Conservation (phyloP, 2,329 filamentous ascomycete species). For the Beauveria medogensis region DNA sequence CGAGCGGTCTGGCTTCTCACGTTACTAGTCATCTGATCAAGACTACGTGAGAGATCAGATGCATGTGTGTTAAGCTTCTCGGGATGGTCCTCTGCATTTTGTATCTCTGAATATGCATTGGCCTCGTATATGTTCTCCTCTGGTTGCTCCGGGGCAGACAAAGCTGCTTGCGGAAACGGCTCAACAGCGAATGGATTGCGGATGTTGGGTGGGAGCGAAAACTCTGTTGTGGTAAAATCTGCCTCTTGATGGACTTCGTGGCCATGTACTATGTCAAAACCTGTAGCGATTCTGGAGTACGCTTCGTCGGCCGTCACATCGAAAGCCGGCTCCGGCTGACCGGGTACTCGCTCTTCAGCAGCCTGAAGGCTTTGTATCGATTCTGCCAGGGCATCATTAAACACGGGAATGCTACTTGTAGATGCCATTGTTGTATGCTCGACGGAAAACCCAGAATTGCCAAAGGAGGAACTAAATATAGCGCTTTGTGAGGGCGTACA, state of each 20-base stretch:
- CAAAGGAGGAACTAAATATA: neutral
- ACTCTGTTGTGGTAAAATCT: neutral
- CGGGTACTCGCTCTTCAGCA: neutral
- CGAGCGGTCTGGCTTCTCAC: neutral
- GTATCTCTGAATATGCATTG: neutral
- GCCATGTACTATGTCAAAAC: neutral
- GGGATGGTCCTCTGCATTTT: neutral
- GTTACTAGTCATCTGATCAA: neutral
- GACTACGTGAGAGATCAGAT: neutral
- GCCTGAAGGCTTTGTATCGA: neutral
- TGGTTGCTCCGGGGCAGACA: neutral
- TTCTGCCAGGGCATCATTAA: constrained; percentile 5
- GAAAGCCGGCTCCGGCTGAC: neutral
- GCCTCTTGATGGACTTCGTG: neutral
- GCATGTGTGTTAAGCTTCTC: neutral
- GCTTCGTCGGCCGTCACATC: neutral
- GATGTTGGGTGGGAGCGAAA: neutral
- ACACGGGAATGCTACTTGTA: constrained; percentile 7
- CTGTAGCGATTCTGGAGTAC: neutral
- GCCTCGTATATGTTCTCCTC: constrained; percentile 11
- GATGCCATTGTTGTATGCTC: constrained; percentile 7
- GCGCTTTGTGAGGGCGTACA: neutral
- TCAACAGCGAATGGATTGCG: constrained; percentile 2
- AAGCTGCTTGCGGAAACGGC: neutral
- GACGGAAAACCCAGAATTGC: neutral